Base-by-base conservation (phyloP, 1,284 basidiomycete species). In the Leucoagaricus sp. region DNA sequence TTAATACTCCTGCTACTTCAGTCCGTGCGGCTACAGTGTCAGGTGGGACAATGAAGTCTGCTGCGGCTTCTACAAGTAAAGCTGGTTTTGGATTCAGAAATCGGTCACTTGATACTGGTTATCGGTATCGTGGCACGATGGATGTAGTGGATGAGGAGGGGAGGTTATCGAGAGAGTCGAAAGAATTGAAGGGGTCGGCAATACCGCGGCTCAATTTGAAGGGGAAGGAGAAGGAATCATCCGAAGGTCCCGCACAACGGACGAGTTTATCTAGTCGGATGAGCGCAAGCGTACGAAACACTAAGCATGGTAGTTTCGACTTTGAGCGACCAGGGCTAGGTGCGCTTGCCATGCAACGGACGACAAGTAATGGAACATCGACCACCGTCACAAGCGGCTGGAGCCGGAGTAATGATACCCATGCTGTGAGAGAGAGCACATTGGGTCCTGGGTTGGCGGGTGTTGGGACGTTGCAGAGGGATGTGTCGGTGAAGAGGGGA, bases 261-360 rank as follows among this genome's bases (percentile, higher is more conserved):
- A 49, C 53, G 26, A 60, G 58, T 33, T 45, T 53, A 10, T 58
- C 61, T 4, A 67, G n/a, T n/a, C n/a, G 66, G 57, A 66, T 69
- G 59, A 68, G 66, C 51, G 69, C 57, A 61, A 69, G 63, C 29
- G 67, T 61, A 55, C 73, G 70, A 46, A 67, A 70, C 7, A 75
- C 77, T 61, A 70, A 81, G 64, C 83, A 87, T 61, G 86, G 85
- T 5, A 87, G 83, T 63, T 90, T 89, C 66, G 87, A 91, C 64
- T 89, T 90, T 62, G 88, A 90, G 69, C 74, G 84, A 25, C 81
- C 84, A 0, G 77, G 74, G 0, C 75, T 76, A 74, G 70, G 68
- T 25, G 61, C 66, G 8, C 51, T 62, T 15, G 61, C 61, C 8
- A 70, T 75, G 55, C 69, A 74, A 50, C 64, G 71, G 13, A 68